phyloP scores from a whole-genome alignment of 148 eudicot genomes.

The Rhododendron williamsianum region DNA sequence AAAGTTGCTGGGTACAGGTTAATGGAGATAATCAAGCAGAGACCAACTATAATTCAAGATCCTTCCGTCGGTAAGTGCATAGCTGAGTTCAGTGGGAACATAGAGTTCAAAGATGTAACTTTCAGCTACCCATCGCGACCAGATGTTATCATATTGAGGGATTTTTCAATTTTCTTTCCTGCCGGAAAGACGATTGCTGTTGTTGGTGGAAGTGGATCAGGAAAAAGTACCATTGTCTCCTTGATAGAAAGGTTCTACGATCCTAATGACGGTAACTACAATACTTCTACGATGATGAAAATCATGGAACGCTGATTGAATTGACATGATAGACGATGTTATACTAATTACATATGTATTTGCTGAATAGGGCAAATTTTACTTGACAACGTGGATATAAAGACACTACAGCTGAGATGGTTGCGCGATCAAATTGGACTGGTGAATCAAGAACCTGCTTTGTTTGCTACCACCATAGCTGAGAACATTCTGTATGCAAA shows the following conservation, averaged over 20 bases:
- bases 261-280: constrained; percentile 70
- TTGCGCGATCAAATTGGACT: no score
- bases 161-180: constrained; percentile 87
- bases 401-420: no score
- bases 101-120: constrained; percentile 24
- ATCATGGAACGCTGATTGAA: neutral
- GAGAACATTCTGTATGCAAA: constrained; percentile 90
- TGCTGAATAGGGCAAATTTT: constrained; percentile 60
- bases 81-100: constrained; percentile 70
- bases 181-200: constrained; percentile 97
- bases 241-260: constrained; percentile 95
- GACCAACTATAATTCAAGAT: constrained; percentile 74
- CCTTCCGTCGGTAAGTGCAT: neutral
- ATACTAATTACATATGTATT: neutral
- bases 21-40: constrained; percentile 92
- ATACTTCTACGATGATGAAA: neutral
- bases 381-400: constrained; percentile 67
- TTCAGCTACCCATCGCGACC: constrained; percentile 97
- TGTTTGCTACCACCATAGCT: constrained; percentile 84
- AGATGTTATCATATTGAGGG: constrained; percentile 78
- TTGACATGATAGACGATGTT: neutral
- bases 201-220: constrained; percentile 39
- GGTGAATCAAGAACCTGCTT: no score
- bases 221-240: constrained; percentile 84
- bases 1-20: constrained; percentile 93